A percentile compares a stretch with the other conserved stretches of the same genome.
Conservation (phyloP, 106 monocot genomes). For the Platanthera zijinensis region DNA sequence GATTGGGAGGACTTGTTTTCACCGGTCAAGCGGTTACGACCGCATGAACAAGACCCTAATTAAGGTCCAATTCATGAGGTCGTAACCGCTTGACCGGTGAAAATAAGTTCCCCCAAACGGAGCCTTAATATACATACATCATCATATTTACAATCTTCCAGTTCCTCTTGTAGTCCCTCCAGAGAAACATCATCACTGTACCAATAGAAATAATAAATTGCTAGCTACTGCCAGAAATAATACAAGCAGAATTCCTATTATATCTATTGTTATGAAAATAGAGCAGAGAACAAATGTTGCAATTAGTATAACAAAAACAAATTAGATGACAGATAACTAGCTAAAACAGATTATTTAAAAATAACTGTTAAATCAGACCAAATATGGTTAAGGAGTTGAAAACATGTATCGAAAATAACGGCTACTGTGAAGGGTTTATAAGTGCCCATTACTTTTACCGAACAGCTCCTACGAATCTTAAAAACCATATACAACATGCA, state of each 20-base stretch:
- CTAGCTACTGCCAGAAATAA: neutral
- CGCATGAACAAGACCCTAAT: too few species aligned
- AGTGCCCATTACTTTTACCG: too few species aligned
- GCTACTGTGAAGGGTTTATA: too few species aligned
- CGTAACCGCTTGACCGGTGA: too few species aligned
- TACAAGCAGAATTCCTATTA: neutral
- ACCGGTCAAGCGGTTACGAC: too few species aligned
- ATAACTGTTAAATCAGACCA: neutral
- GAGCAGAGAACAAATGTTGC: neutral
- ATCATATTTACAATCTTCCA: constrained; percentile 76
- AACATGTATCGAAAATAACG: too few species aligned
- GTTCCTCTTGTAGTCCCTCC: constrained; percentile 68
- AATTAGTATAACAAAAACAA: neutral
- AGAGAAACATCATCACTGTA: constrained; percentile 66
- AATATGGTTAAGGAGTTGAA: too few species aligned
- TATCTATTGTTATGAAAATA: neutral
- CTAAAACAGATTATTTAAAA: neutral
- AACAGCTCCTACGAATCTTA: too few species aligned
- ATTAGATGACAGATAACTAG: neutral
- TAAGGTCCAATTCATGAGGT: too few species aligned
- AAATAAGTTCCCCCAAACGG: too few species aligned
- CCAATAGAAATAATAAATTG: neutral
- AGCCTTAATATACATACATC: constrained; percentile 26
- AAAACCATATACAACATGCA: too few species aligned
- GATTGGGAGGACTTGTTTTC: too few species aligned